Base-by-base conservation (phyloP, 495 filamentous ascomycete species). In the Sphaerosporella brunnea region DNA sequence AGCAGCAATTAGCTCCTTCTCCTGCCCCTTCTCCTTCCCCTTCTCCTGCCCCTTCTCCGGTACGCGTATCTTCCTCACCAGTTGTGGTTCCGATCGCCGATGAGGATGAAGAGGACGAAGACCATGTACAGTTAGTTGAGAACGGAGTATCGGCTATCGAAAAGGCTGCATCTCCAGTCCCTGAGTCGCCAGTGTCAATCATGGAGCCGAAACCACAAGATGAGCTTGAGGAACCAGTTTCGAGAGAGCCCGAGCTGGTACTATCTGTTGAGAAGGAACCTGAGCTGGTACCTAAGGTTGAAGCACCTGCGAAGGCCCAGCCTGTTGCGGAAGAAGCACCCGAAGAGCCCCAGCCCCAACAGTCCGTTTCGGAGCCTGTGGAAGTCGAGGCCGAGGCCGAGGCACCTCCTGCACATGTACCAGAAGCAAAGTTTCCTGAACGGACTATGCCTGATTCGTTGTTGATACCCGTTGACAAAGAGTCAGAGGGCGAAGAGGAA, bases 101-200 rank as follows among this genome's bases (percentile, higher is more conserved):
- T 15, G 23, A 24, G 23, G 46, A 16, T 19, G 23, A 4, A 21
- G 51, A 55, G 4, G 53, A 55, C 3, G 56, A 59, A 21, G 56
- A 59, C 19, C 55, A 47, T 21, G 56, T 59, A 7, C 56, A 59
- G 40, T 47, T 59, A 20, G 55, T 59, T 28, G 55, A 50, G 4
- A 59, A 45, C 47, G 25, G 44, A 11, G 56, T 46, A 39, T 36
- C 28, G 28, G 28, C 28, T 13, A 32, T 37, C 35, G 8, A 9
- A 10, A 24, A 19, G 11, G 39, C 46, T 38, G 24, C 53, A 16
- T 47, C 45, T 5, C 52, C 36, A 19, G 28, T 13, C 13, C 7
- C 28, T n/a, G n/a, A n/a, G n/a, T n/a, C n/a, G n/a, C n/a, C n/a
- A n/a, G n/a, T n/a, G n/a, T n/a, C 28, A 32, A 13, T 13, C 28